phyloP scores from a whole-genome alignment of 2,329 filamentous ascomycete genomes.

The Pseudogymnoascus sp. region DNA sequence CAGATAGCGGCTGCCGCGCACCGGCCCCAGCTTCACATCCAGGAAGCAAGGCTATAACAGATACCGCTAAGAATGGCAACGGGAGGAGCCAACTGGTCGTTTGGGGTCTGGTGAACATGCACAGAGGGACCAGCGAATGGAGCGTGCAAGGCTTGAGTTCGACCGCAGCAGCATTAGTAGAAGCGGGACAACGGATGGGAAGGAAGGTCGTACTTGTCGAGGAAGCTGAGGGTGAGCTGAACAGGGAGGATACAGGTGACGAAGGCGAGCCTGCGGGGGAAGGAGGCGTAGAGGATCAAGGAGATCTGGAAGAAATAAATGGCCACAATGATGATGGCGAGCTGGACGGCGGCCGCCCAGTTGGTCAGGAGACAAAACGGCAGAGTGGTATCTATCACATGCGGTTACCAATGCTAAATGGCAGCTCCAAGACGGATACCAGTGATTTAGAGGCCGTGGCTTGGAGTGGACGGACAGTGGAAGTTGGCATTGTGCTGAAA shows the following conservation, averaged over 20 bases:
- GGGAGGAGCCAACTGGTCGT: constrained; percentile 43
- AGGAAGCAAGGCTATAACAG: not conserved
- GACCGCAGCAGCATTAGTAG: constrained; percentile 54
- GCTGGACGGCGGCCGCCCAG: constrained; percentile 26
- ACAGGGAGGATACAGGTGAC: constrained; percentile 20
- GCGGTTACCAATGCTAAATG: constrained; percentile 53
- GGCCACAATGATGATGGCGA: constrained; percentile 25
- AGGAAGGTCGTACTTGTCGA: constrained; percentile 43
- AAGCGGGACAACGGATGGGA: constrained; percentile 42
- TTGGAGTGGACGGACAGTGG: constrained; percentile 51
- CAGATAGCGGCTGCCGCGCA: constrained; percentile 29
- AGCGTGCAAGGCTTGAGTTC: constrained; percentile 62
- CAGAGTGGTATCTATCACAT: constrained; percentile 34
- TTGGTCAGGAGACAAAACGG: constrained; percentile 24
- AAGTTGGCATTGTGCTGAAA: constrained; percentile 46
- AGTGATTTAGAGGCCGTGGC: constrained; percentile 39
- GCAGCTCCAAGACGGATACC: constrained; percentile 38
- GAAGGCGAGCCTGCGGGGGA: constrained; percentile 32
- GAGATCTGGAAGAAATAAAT: constrained; percentile 16
- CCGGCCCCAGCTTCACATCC: constrained; percentile 27
- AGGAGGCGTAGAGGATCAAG: constrained; percentile 29
- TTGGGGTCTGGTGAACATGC: constrained; percentile 57
- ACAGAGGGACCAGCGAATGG: constrained; percentile 62
- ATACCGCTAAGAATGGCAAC: constrained; percentile 29
- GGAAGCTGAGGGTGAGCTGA: constrained; percentile 20